A percentile compares a stretch with the other conserved stretches of the same genome.
Conservation (phyloP, 192 early-diverging fungal species). For the Coemansia sp. region DNA sequence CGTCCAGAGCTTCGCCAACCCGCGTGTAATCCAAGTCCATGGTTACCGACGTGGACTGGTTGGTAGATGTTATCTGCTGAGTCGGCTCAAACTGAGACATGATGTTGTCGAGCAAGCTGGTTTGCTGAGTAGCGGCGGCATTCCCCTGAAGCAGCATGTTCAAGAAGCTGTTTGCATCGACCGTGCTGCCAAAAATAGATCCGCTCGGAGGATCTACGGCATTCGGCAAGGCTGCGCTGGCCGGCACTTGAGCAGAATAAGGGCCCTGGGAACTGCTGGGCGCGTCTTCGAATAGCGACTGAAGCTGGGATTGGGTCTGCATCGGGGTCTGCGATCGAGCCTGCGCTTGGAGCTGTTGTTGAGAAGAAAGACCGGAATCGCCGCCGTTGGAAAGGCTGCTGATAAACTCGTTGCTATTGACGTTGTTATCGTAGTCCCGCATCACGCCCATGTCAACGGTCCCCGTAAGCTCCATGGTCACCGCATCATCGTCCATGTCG, state of each 20-base stretch:
- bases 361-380: too few species aligned
- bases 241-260: neutral
- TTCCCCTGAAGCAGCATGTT: slow-evolving; percentile 40
- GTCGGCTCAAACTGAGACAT: slow-evolving; percentile 33
- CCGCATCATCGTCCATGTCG: slow-evolving; percentile 15
- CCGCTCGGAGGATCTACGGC: neutral
- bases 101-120: slow-evolving; percentile 48
- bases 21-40: slow-evolving; percentile 30
- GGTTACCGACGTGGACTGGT: slow-evolving; percentile 4
- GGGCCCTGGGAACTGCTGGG: neutral
- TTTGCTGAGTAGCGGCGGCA: slow-evolving; percentile 9
- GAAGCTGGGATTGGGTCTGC: neutral
- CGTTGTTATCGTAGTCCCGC: neutral
- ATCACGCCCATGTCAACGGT: slow-evolving; percentile 19
- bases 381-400: neutral
- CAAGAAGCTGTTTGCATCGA: slow-evolving; percentile 24
- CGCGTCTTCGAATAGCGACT: neutral
- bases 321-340: neutral
- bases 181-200: neutral
- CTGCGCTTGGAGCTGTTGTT: too few species aligned
- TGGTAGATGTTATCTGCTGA: slow-evolving; percentile 8
- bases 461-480: slow-evolving; percentile 42
- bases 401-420: neutral
- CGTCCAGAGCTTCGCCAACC: slow-evolving; percentile 16
- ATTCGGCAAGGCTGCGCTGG: neutral